Evolutionary conservation across 768 basidiomycete genomes (phyloP).

Genomic region (Pulveroboletus sp.): DNA sequence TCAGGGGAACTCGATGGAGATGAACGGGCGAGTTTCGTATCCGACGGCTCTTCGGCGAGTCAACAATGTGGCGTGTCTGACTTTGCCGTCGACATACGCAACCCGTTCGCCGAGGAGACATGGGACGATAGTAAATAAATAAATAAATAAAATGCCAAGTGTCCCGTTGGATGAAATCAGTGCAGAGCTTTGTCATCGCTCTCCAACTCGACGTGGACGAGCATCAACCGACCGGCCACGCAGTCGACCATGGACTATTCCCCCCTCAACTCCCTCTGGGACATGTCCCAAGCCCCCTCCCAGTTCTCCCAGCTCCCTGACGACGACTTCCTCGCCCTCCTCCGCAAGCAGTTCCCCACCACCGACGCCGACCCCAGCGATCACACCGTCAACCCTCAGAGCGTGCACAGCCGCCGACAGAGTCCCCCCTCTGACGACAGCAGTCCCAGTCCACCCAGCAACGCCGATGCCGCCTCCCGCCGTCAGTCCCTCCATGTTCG

Average conservation of each 20-base stretch:
- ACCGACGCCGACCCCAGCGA: conserved; percentile 21
- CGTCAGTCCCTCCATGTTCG: conserved; percentile 17
- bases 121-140: not conserved
- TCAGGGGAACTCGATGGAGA: not conserved
- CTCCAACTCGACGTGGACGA: not conserved
- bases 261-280: conserved; percentile 57
- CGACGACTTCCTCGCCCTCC: conserved; percentile 70
- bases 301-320: conserved; percentile 62
- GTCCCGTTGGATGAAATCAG: too few relatives aligned
- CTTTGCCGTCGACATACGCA: conserved; percentile 14
- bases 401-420: conserved; percentile 35
- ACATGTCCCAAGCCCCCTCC: conserved; percentile 51
- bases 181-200: conserved; percentile 6
- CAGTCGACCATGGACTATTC: conserved; percentile 31
- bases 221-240: not conserved
- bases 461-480: conserved; percentile 26
- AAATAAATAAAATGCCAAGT: not conserved
- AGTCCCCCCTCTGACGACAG: conserved; percentile 67
- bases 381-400: conserved; percentile 57
- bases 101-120: not conserved
- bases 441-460: conserved; percentile 70
- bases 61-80: not conserved
- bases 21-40: not conserved
- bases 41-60: not conserved
- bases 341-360: conserved; percentile 68